A percentile compares a stretch with the other conserved stretches of the same genome.
Conservation (phyloP, 495 filamentous ascomycete genomes). For the Usnea hakonensis region DNA sequence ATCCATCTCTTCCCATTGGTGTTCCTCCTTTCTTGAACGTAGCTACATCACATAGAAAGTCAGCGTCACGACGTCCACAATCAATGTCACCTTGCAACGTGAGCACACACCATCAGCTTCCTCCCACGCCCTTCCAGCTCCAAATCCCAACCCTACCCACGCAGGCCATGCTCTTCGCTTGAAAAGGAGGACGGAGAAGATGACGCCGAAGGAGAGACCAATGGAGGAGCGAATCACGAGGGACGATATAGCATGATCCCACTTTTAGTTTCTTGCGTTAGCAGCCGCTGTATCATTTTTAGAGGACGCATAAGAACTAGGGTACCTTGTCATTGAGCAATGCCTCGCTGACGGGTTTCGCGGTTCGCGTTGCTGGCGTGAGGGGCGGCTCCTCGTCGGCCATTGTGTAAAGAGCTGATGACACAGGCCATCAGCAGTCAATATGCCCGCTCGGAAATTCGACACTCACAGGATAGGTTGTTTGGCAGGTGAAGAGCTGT, state of each 20-base stretch:
- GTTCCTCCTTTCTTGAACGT: constrained; percentile 21
- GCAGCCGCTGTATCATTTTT: neutral
- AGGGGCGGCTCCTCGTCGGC: constrained; percentile 47
- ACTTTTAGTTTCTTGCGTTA: constrained; percentile 45
- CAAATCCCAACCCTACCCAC: constrained; percentile 85
- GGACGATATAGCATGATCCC: constrained; percentile 96
- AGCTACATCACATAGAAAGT: constrained; percentile 11
- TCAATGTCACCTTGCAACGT: neutral
- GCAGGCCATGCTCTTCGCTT: constrained; percentile 95
- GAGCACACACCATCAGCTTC: constrained; percentile 52
- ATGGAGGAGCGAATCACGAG: constrained; percentile 90
- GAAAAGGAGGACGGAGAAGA: constrained; percentile 97
- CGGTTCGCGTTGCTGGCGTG: constrained; percentile 41
- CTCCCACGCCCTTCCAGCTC: constrained; percentile 91
- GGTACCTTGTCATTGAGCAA: constrained; percentile 91
- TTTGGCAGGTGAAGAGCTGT: neutral
- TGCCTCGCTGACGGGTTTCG: constrained; percentile 83
- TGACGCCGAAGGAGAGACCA: constrained; percentile 89
- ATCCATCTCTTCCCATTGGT: constrained; percentile 20
- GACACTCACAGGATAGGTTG: neutral
- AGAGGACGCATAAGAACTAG: neutral
- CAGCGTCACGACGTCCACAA: neutral
- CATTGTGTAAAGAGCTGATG: constrained; percentile 36
- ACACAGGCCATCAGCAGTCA: neutral
- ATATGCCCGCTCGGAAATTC: neutral